Evolutionary conservation across 768 basidiomycete species (phyloP).

Genomic region (Lentinula sp.): DNA sequence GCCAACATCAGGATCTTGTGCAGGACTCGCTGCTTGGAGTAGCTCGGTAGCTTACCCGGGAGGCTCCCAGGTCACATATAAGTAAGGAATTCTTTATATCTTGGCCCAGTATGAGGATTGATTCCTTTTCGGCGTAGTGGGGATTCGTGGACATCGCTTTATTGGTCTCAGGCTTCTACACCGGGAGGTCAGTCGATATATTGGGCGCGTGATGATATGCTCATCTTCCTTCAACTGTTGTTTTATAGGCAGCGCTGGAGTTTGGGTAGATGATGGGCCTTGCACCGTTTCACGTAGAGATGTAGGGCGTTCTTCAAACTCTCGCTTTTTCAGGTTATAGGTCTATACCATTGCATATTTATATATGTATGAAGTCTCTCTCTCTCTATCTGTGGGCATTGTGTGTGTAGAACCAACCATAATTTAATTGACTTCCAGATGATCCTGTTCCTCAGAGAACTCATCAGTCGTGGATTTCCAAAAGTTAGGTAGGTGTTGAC

Average conservation of each 20-base stretch:
- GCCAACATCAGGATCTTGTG: constrained; percentile 1
- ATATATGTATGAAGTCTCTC: too few relatives aligned
- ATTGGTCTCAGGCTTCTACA: background rate
- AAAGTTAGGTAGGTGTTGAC: too few relatives aligned
- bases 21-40: background rate
- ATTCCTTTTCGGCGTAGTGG: background rate
- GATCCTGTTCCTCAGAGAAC: too few relatives aligned
- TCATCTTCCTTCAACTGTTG: background rate
- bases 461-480: too few relatives aligned
- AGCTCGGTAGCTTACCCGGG: constrained; percentile 1
- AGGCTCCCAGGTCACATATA: constrained; percentile 2
- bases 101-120: background rate
- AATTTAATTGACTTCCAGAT: too few relatives aligned
- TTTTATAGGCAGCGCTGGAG: constrained; percentile 1
- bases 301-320: background rate
- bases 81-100: background rate
- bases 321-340: background rate
- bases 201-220: background rate
- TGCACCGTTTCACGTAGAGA: background rate
- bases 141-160: background rate
- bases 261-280: background rate
- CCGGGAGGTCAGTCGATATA: constrained; percentile 1
- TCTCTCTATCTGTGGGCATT: too few relatives aligned
- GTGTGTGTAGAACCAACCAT: too few relatives aligned
- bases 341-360: background rate